Conservation (phyloP, 768 basidiomycete species). For the Boletus rubescentipes region DNA sequence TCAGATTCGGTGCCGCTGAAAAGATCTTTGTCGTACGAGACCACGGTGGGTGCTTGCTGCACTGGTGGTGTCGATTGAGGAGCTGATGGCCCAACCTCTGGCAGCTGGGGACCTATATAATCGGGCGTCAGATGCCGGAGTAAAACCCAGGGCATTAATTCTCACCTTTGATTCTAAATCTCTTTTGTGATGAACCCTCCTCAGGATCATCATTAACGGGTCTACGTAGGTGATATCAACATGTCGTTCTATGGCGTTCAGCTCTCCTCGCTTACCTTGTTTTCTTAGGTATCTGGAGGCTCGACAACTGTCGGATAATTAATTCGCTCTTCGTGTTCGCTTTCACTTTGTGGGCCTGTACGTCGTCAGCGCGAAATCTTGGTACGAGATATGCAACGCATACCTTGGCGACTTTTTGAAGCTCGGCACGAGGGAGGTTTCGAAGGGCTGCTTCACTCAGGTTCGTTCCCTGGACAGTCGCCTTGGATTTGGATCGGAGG, state of each 20-base stretch:
- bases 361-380: not conserved
- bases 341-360: constrained; percentile 22
- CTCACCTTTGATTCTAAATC: constrained; percentile 2
- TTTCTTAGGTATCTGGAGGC: constrained; percentile 9
- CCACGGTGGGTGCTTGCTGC: not conserved
- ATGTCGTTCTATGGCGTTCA: not conserved
- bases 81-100: constrained; percentile 1
- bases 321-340: constrained; percentile 28
- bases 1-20: constrained; percentile 27
- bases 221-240: constrained; percentile 1
- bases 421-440: constrained; percentile 22
- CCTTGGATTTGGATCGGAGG: constrained; percentile 11
- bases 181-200: constrained; percentile 18
- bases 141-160: not conserved
- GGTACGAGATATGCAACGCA: not conserved
- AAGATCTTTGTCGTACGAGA: constrained; percentile 3
- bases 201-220: constrained; percentile 4
- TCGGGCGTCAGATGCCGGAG: not conserved
- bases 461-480: not conserved
- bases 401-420: constrained; percentile 31
- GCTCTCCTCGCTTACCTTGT: constrained; percentile 7
- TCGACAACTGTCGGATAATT: constrained; percentile 24
- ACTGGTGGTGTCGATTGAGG: not conserved
- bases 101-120: constrained; percentile 1
- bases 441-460: constrained; percentile 20